phyloP scores from a whole-genome alignment of 768 basidiomycete genomes.

The Tylopilus intermedius region DNA sequence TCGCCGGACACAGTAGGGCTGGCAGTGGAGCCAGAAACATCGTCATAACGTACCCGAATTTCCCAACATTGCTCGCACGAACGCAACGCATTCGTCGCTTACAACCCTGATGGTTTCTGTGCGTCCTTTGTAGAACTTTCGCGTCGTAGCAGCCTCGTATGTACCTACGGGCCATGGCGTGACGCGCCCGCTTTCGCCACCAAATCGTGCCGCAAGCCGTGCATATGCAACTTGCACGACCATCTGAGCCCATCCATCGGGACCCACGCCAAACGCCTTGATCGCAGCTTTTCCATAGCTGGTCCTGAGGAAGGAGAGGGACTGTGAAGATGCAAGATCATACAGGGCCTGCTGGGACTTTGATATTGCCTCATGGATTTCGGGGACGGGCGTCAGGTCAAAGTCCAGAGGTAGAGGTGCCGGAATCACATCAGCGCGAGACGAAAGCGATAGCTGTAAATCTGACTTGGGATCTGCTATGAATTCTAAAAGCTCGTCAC shows the following conservation, averaged over 20 bases:
- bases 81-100: conserved; percentile 69
- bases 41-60: conserved; percentile 24
- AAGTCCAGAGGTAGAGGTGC: conserved; percentile 61
- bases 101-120: conserved; percentile 93
- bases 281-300: conserved; percentile 81
- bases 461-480: conserved; percentile 62
- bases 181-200: conserved; percentile 15
- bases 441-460: conserved; percentile 38
- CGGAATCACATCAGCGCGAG: conserved; percentile 30
- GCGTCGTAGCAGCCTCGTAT: conserved; percentile 93
- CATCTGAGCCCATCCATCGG: conserved; percentile 94
- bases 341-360: conserved; percentile 51
- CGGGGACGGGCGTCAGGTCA: conserved; percentile 42
- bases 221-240: conserved; percentile 85
- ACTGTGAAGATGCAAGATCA: conserved; percentile 59
- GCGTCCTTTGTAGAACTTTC: conserved; percentile 81
- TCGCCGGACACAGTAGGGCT: neutral
- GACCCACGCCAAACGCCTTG: conserved; percentile 84
- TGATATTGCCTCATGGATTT: conserved; percentile 42
- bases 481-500: conserved; percentile 61
- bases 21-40: neutral
- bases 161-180: conserved; percentile 61
- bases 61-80: conserved; percentile 72
- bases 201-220: conserved; percentile 48
- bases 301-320: conserved; percentile 58